Evolutionary conservation across 192 early-diverging fungal species (phyloP), one percentile per base, ranked within the genome.

Genomic region (Haplosporangium gracile): DNA sequence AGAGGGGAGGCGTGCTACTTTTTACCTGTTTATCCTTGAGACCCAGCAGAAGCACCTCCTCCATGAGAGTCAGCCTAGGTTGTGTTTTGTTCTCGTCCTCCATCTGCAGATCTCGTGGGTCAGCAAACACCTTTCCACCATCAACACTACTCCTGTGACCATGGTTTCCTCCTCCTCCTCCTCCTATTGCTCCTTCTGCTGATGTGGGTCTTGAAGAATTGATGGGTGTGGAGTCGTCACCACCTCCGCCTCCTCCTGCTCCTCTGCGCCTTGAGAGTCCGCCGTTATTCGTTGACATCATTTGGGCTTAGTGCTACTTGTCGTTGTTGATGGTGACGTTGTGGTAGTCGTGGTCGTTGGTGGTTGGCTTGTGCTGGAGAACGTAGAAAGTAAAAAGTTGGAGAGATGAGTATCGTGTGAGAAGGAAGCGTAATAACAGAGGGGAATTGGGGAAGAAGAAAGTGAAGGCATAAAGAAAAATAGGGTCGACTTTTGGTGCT

Each of bases 21-120:
- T 9, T 72, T 88, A 95, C 95, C 91, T 97, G 95, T 76, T 91
- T 93, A 88, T 99, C 98, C 87, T 99, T 99, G 68, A 99, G 90
- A 15, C 98, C 98, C 55, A 99, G 77, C 72, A 99, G 90, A 76
- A 99, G 87, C 22, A 98, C 95, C 82, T 99, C 97, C 82, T 99
- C 98, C 94, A 99, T 94, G 55, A 99, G 88, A n/a, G 97, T 99
- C 60, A 99, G 89, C 85, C 92, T 89, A 4, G 95, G 95, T 38
- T 90, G 86, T 60, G 88, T 90, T 72, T 91, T 91, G 73, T 91
- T 88, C 79, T 89, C 82, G 45, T 91, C 88, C 65, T 93, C 92
- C 76, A 86, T 86, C 74, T 90, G 87, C n/a, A 90, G 45, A 77
- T 93, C 92, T 43, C 90, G 84, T 72, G 92, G 92, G 88, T 93